Evolutionary conservation across 306 rosid species (phyloP).

Genomic region (Cucumis hystrix): DNA sequence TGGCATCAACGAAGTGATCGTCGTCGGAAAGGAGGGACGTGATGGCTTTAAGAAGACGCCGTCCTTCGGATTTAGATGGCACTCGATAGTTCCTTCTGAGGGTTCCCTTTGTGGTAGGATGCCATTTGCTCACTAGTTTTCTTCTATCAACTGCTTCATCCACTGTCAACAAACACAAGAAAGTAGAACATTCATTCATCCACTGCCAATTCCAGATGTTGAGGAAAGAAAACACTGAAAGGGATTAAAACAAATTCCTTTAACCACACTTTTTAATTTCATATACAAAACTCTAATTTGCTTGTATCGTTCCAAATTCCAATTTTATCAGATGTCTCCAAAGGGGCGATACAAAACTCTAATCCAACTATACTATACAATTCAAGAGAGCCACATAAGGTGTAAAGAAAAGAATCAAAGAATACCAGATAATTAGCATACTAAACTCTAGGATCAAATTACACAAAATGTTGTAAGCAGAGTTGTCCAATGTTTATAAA

Average conservation of each 20-base stretch:
- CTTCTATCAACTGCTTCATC: constrained; percentile 34
- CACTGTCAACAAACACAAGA: constrained; percentile 14
- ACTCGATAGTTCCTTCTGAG: constrained; percentile 83
- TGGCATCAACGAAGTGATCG: constrained; percentile 79
- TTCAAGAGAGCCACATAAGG: not conserved
- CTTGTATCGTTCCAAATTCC: no score
- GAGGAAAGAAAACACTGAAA: not conserved
- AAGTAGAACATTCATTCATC: not conserved
- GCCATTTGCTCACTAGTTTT: constrained; percentile 88
- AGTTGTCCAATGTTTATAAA: no score
- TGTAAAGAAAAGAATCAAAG: not conserved
- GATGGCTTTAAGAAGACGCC: constrained; percentile 65
- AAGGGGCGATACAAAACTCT: not conserved
- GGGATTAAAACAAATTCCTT: not conserved
- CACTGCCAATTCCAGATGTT: not conserved
- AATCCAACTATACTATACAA: not conserved
- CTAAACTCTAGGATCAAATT: not conserved
- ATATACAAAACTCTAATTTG: not conserved
- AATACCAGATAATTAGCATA: not conserved
- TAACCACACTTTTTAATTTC: no score
- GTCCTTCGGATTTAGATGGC: constrained; percentile 69
- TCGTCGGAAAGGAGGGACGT: constrained; percentile 79
- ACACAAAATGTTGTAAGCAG: not conserved
- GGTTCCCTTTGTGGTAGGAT: constrained; percentile 92
- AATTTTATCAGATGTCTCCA: no score